Conservation (phyloP, 2,329 filamentous ascomycete species). For the Epichloe aotearoae region DNA sequence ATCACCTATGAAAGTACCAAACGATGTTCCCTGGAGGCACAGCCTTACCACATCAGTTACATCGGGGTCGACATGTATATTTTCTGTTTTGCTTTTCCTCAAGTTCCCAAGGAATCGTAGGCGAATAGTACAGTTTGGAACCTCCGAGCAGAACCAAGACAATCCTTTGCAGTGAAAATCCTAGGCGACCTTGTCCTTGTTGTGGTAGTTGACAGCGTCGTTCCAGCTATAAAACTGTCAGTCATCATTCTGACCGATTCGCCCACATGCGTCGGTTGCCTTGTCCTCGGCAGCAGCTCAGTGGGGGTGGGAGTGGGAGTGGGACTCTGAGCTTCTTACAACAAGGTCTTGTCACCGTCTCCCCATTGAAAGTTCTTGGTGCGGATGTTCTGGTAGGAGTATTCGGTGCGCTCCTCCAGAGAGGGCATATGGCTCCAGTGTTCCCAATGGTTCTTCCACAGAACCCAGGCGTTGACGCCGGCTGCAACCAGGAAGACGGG, state of each 20-base stretch:
- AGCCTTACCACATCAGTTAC: background rate
- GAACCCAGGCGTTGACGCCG: conserved; percentile 69
- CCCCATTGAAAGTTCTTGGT: conserved; percentile 93
- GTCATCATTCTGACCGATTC: background rate
- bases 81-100: background rate
- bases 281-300: background rate
- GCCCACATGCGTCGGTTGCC: background rate
- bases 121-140: background rate
- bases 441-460: conserved; percentile 96
- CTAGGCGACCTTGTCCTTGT: conserved; percentile 59
- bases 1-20: background rate
- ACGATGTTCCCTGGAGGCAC: background rate
- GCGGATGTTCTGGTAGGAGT: conserved; percentile 96
- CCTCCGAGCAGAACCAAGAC: background rate
- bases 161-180: background rate
- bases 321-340: conserved; percentile 29
- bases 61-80: background rate
- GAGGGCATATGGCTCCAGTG: conserved; percentile 79
- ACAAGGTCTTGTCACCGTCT: conserved; percentile 67
- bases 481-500: conserved; percentile 61
- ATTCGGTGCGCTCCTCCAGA: conserved; percentile 82
- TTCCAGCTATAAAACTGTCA: conserved; percentile 59
- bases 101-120: background rate
- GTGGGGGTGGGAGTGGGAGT: too few relatives aligned
- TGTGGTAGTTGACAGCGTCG: conserved; percentile 88